Base-by-base conservation (phyloP, 176 grass and related monocot species). In the Alopecurus myosuroides region DNA sequence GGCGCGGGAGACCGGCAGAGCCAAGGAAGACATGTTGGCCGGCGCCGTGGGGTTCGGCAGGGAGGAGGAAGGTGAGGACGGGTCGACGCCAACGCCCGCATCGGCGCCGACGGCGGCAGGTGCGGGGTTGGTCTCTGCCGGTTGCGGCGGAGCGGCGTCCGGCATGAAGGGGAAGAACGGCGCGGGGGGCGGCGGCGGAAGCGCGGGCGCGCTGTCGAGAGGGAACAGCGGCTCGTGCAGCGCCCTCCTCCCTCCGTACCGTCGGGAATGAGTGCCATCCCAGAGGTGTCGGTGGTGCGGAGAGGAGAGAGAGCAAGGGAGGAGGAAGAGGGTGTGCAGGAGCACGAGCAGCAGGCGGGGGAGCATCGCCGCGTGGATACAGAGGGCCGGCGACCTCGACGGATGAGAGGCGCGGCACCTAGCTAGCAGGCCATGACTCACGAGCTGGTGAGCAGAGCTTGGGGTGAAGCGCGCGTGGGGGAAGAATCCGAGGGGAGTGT, bases 161-260 rank as follows among this genome's bases (percentile, higher is more conserved):
- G 84, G 84, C 53, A 91, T 11, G 81, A 88, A 85, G 0, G 86
- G 89, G 61, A 88, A 85, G 77, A 88, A 91, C 2, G 80, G 85
- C 67, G 80, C 57, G 11, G 89, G 89, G 0, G 83, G 85, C 9
- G 87, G 90, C 0, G 83, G 79, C 42, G 87, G 87, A 29, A 72
- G 74, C 22, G 82, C 29, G 0, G 85, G 89, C 29, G 82, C 25
- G 86, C 77, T 85, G 44, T 91, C 83, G 3, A 89, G 75, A 0
- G 90, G 90, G 87, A 86, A 89, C 22, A 92, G 69, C 50, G 90
- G 90, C 61, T 92, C 86, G 80, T 89, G 90, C 75, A 92, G 87
- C 37, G 50, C 58, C 55, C 90, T 80, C 61, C 90, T 79, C 75
- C 68, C 34, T 23, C 77, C 64, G 20, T 25, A 36, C 22, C 5